Base-by-base conservation (phyloP, 345 rosid genomes). In the Lagerstroemia speciosa region DNA sequence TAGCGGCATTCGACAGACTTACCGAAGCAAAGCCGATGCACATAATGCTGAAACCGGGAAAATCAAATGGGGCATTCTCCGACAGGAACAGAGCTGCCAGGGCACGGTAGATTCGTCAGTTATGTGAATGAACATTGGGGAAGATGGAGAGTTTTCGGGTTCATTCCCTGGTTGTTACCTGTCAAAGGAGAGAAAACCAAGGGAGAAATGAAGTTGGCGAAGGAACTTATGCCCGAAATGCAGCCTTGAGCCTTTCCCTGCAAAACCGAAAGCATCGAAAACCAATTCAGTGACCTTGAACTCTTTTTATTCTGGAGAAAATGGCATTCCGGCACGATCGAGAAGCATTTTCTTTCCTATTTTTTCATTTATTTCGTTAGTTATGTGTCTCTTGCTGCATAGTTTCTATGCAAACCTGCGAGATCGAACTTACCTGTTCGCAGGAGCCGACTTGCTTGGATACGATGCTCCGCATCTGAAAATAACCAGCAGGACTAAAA, bases 241-340 rank as follows among this genome's bases (percentile, higher is more conserved):
- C 91, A 81, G 26, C 98, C 97, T 76, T 93, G 97, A 72, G 92
- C 92, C 83, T 85, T 93, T 22, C 98, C 97, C 98, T 90, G 81
- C 34, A 77, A 65, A 24, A 22, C 27, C 67, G 19, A 22, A 22
- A 62, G 32, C 58, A 61, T 62, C n/a, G 36, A 71, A 2, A 26
- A 27, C 34, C 32, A 27, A 20, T 58, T 30, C 33, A 48, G 55
- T 19, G 5, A 48, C 5, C 6, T 9, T 24, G 1, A 8, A 22
- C 1, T 19, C 24, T 3, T 24, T 14, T 1, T 36, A 41, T 41
- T 14, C 46, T 41, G 9, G 46, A 41, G 46, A 41, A 41, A 41
- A 41, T 41, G 46, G 46, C 12, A 41, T 6, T 41, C 5, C 8
- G 38, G 38, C 38, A 36, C 38, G 8, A 2, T 36, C 38, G 38